Evolutionary conservation across 768 basidiomycete genomes (phyloP).

Genomic region (Naganishia vaughanmartiniae): DNA sequence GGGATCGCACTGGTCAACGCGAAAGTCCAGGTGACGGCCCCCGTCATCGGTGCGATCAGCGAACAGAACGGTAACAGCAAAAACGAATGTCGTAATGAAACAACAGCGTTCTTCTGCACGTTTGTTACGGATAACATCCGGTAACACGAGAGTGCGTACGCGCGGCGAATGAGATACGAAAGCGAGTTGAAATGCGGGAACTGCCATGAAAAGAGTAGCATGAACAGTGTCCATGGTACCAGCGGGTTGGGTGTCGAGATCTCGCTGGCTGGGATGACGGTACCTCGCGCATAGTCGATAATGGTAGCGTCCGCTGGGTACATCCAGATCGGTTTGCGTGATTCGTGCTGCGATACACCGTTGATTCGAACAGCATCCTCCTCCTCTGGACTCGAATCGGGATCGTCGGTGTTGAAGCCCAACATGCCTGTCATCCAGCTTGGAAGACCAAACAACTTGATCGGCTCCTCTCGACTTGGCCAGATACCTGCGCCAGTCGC

Average conservation of each 20-base stretch:
- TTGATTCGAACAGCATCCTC: slow-evolving; percentile 17
- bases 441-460: slow-evolving; percentile 64
- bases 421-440: slow-evolving; percentile 55
- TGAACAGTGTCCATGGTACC: slow-evolving; percentile 73
- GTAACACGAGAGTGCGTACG: slow-evolving; percentile 91
- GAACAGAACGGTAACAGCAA: slow-evolving; percentile 72
- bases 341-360: background rate
- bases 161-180: slow-evolving; percentile 77
- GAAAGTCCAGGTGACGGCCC: slow-evolving; percentile 88
- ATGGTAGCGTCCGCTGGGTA: slow-evolving; percentile 25
- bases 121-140: slow-evolving; percentile 82
- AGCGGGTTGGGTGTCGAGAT: slow-evolving; percentile 66
- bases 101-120: slow-evolving; percentile 75
- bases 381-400: background rate
- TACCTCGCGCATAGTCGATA: slow-evolving; percentile 34
- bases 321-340: slow-evolving; percentile 17
- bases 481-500: slow-evolving; percentile 80
- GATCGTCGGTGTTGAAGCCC: slow-evolving; percentile 33
- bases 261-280: slow-evolving; percentile 11
- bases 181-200: slow-evolving; percentile 97
- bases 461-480: slow-evolving; percentile 63
- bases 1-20: slow-evolving; percentile 72
- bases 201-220: slow-evolving; percentile 92
- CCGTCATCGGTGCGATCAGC: slow-evolving; percentile 77
- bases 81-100: slow-evolving; percentile 73